phyloP scores from a whole-genome alignment of 345 rosid species.

The Salix caprea region DNA sequence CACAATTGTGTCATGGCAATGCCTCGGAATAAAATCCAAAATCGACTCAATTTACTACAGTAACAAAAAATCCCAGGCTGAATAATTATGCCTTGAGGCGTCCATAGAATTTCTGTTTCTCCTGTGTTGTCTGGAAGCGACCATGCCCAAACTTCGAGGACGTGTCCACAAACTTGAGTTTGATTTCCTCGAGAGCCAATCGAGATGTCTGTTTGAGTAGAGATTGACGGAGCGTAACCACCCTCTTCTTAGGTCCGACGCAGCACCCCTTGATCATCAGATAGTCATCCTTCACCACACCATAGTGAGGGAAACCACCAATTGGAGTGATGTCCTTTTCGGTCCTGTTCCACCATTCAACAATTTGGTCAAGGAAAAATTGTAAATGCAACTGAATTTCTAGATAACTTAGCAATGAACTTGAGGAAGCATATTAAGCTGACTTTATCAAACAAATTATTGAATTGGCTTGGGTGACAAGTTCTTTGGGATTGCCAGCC shows the following conservation, averaged over 20 bases:
- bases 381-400: too few species aligned
- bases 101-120: slow-evolving; percentile 57
- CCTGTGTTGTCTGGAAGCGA: slow-evolving; percentile 63
- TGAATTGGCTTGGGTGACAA: background rate
- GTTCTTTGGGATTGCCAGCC: too few species aligned
- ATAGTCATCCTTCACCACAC: slow-evolving; percentile 68
- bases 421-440: background rate
- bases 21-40: background rate
- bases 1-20: background rate
- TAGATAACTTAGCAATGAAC: background rate
- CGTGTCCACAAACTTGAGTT: slow-evolving; percentile 70
- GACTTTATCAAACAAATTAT: background rate
- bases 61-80: background rate
- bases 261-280: slow-evolving; percentile 82
- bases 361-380: too few species aligned
- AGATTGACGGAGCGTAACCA: slow-evolving; percentile 67
- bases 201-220: slow-evolving; percentile 72
- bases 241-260: slow-evolving; percentile 89
- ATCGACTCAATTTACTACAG: background rate
- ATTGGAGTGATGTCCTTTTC: slow-evolving; percentile 77
- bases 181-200: slow-evolving; percentile 61
- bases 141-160: slow-evolving; percentile 75
- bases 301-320: slow-evolving; percentile 86
- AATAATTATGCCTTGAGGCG: slow-evolving; percentile 48
- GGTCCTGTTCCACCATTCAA: slow-evolving; percentile 39